Percentiles rank a stretch among this genome's conserved stretches.
phyloP scores from a whole-genome alignment of 2,329 filamentous ascomycete genomes.

The Pseudogymnoascus sp. region DNA sequence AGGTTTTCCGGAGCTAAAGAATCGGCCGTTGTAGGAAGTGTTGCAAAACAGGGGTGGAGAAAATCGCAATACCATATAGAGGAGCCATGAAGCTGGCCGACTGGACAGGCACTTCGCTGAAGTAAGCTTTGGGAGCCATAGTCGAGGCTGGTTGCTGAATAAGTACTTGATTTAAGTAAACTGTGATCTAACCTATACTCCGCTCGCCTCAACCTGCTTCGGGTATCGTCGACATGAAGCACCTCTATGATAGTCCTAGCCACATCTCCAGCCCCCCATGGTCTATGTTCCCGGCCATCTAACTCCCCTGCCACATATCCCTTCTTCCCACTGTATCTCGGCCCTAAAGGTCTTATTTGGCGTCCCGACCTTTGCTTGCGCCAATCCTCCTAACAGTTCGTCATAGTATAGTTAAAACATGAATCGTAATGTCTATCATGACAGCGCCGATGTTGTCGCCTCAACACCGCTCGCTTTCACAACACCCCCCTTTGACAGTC shows the following conservation, averaged over 20 bases:
- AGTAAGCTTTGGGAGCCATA: background rate
- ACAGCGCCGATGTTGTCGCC: constrained; percentile 15
- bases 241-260: background rate
- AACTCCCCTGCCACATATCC: background rate
- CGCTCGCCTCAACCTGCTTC: background rate
- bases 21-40: no score
- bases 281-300: background rate
- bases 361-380: background rate
- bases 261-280: background rate
- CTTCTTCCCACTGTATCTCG: background rate
- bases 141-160: background rate
- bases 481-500: constrained; percentile 17
- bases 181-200: background rate
- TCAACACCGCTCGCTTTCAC: constrained; percentile 25
- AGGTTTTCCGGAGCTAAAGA: no score
- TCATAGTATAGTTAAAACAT: background rate
- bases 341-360: background rate
- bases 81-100: no score
- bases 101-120: background rate
- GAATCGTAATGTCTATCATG: background rate
- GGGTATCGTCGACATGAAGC: background rate
- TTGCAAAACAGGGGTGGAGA: no score
- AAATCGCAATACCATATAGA: no score
- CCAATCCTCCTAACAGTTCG: background rate
- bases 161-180: background rate